Evolutionary conservation across 2,329 filamentous ascomycete species (phyloP).

Genomic region (Beauveria sp.): DNA sequence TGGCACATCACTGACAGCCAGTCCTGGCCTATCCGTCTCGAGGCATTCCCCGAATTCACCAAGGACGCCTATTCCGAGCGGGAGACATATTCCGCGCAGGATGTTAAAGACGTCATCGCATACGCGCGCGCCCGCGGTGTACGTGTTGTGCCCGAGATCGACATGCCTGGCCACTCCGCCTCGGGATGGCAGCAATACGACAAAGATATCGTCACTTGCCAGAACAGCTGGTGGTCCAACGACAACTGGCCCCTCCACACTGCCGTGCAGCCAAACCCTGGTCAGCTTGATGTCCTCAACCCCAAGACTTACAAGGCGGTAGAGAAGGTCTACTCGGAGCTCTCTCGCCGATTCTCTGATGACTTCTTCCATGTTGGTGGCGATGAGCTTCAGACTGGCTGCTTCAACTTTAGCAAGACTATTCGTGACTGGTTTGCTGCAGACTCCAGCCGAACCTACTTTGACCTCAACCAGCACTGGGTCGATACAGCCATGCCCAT

Average conservation of each 20-base stretch:
- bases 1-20: conserved; percentile 50
- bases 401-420: conserved; percentile 48
- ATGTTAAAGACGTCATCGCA: conserved; percentile 35
- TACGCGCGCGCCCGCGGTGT: conserved; percentile 48
- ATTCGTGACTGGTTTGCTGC: conserved; percentile 42
- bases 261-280: conserved; percentile 46
- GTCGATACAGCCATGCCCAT: conserved; percentile 43
- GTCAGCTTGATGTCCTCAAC: conserved; percentile 48
- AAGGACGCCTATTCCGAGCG: conserved; percentile 45
- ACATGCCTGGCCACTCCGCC: conserved; percentile 52
- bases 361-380: conserved; percentile 48
- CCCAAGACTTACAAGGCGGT: conserved; percentile 48
- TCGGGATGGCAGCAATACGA: conserved; percentile 51
- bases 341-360: conserved; percentile 42
- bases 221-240: conserved; percentile 53
- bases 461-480: conserved; percentile 47
- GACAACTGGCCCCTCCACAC: conserved; percentile 47
- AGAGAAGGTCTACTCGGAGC: conserved; percentile 44
- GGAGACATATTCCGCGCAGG: conserved; percentile 36
- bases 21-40: conserved; percentile 46
- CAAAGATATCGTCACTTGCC: conserved; percentile 47
- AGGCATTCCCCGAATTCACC: conserved; percentile 42
- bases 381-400: conserved; percentile 43
- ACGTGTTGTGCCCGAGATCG: conserved; percentile 53
- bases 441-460: conserved; percentile 37